A percentile compares a stretch with the other conserved stretches of the same genome.
Conservation (phyloP, 2,329 filamentous ascomycete genomes). For the Beauveria rudraprayagi region DNA sequence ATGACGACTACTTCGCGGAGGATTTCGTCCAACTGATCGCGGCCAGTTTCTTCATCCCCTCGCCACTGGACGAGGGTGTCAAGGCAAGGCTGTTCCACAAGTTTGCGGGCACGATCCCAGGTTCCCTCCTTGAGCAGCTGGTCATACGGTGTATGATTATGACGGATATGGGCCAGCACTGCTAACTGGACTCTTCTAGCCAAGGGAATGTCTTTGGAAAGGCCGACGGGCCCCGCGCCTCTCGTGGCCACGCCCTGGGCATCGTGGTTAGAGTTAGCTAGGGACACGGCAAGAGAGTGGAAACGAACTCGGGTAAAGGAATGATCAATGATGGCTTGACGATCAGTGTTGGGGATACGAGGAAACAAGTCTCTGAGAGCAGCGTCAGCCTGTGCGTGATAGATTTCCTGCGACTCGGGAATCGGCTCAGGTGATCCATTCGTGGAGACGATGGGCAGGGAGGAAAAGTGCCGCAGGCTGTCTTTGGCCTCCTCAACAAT, state of each 20-base stretch:
- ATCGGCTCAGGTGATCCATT: slow-evolving; percentile 47
- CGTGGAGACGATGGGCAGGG: slow-evolving; percentile 14
- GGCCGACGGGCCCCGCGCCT: slow-evolving; percentile 49
- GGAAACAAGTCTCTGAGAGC: slow-evolving; percentile 57
- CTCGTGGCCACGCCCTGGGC: slow-evolving; percentile 41
- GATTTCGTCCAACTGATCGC: slow-evolving; percentile 60
- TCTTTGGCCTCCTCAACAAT: slow-evolving; percentile 50
- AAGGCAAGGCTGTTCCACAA: slow-evolving; percentile 52
- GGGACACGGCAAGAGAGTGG: background rate
- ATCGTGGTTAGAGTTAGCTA: slow-evolving; percentile 11
- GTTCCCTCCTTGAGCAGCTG: slow-evolving; percentile 48
- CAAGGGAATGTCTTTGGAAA: slow-evolving; percentile 46
- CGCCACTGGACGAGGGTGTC: slow-evolving; percentile 64
- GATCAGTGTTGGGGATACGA: slow-evolving; percentile 56
- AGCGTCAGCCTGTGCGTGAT: slow-evolving; percentile 54
- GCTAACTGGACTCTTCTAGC: slow-evolving; percentile 57
- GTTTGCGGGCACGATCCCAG: slow-evolving; percentile 52
- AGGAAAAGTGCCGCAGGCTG: slow-evolving; percentile 20
- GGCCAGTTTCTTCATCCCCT: slow-evolving; percentile 60
- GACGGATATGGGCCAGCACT: slow-evolving; percentile 58
- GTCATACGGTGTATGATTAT: slow-evolving; percentile 60
- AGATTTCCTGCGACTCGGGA: slow-evolving; percentile 49
- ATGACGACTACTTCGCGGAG: slow-evolving; percentile 59
- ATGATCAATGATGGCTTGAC: slow-evolving; percentile 53
- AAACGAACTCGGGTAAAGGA: slow-evolving; percentile 52